Base-by-base conservation (phyloP, 176 grass and related monocot species). In the Aegilops bicornis region DNA sequence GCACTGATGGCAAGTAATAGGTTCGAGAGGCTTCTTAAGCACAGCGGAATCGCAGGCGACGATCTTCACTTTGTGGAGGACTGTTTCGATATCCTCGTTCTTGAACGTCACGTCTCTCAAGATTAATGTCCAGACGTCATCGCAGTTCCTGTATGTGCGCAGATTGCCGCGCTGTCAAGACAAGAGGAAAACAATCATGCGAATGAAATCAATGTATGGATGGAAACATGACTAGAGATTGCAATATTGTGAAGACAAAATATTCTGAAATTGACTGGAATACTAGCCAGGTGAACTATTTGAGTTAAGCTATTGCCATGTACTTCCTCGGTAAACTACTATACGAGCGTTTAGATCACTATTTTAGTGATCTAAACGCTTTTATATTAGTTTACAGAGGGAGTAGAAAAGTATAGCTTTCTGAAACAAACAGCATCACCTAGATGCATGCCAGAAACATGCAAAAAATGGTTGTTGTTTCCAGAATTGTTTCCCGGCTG, bases 141-240 rank as follows among this genome's bases (percentile, higher is more conserved):
- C 96, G n/a, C 91, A 94, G 82, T 91, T 92, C 92, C 96, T 95
- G 86, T 98, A 98, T 11, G 93, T 94, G 90, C 89, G 93, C 69
- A 98, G 87, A 91, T 98, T 90, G 37, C 96, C 96, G 17, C 96
- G 93, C 96, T 98, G 84, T 56, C 37, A 45, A 82, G 52, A 25
- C 39, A 86, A 65, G 81, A 79, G 61, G 58, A 72, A 82, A 52
- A 29, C 60, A 66, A 15, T 74, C 45, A 64, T 58, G 54, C 8
- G 54, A 8, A 70, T 68, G 80, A 47, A 73, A 47, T 23, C 77
- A 73, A 30, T 31, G 17, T 31, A 32, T 58, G 16, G 19, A 19
- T 17, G 23, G 6, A 23, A 54, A 82, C 12, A 82, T 32, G 29
- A n/a, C 23, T 48, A 82, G 3, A 60, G 19, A 58, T 58, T 58